Evolutionary conservation across 768 basidiomycete species (phyloP).

Genomic region (Tylopilus cervinicoccineus): DNA sequence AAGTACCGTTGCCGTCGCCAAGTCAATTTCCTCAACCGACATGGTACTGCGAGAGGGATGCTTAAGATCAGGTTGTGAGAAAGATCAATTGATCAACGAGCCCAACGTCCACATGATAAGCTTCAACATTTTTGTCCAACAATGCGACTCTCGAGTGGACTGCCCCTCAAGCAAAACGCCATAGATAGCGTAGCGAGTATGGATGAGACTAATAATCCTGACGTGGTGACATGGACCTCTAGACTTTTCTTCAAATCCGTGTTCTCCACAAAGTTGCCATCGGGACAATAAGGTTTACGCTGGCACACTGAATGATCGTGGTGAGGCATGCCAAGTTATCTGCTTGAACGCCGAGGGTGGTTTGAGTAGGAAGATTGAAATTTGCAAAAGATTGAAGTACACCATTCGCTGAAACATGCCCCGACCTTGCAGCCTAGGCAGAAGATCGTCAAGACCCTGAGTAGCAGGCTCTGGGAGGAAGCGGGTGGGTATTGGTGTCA

Average conservation of each 20-base stretch:
- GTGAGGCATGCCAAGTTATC: conserved; percentile 47
- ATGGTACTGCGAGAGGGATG: conserved; percentile 35
- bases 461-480: conserved; percentile 47
- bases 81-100: conserved; percentile 49
- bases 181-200: conserved; percentile 41
- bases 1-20: conserved; percentile 43
- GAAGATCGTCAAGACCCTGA: conserved; percentile 46
- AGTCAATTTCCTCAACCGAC: conserved; percentile 40
- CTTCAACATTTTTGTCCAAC: background rate
- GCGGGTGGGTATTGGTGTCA: conserved; percentile 44
- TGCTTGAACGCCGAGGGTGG: conserved; percentile 42
- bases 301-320: conserved; percentile 47
- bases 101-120: conserved; percentile 26
- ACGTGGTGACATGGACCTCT: conserved; percentile 45
- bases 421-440: conserved; percentile 41
- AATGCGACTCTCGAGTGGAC: background rate
- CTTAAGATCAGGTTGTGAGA: conserved; percentile 46
- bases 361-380: conserved; percentile 37
- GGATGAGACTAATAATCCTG: conserved; percentile 43
- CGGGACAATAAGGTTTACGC: conserved; percentile 52
- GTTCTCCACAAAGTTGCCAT: conserved; percentile 48
- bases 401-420: conserved; percentile 50
- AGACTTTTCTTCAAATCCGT: conserved; percentile 42
- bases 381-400: conserved; percentile 46
- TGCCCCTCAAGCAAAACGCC: conserved; percentile 48